Percentiles rank a stretch among this genome's conserved stretches.
Conservation (phyloP, 1,284 basidiomycete species). For the Erythrobasidium hasegawianum region DNA sequence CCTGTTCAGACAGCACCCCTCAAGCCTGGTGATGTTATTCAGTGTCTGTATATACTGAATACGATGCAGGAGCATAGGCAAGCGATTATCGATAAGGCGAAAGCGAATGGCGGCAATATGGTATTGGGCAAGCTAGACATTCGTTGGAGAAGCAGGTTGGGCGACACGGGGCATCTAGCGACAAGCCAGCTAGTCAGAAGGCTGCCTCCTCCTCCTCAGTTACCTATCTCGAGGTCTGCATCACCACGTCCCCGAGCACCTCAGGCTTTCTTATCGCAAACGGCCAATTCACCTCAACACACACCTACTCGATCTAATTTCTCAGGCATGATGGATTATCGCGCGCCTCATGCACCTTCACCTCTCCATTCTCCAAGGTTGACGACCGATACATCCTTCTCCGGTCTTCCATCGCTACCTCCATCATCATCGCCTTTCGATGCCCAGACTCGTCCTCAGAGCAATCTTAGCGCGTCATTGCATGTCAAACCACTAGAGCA, state of each 20-base stretch:
- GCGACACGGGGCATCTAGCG: slow-evolving; percentile 42
- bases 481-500: not conserved
- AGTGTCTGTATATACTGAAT: slow-evolving; percentile 44
- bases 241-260: not conserved
- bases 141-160: slow-evolving; percentile 44
- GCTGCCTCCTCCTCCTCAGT: slow-evolving; percentile 19
- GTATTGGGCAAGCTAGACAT: slow-evolving; percentile 45
- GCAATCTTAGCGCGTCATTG: not conserved
- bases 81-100: slow-evolving; percentile 15
- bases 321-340: not conserved
- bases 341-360: not conserved
- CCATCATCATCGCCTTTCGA: slow-evolving; percentile 1
- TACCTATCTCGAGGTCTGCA: not conserved
- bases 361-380: slow-evolving; percentile 10
- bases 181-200: slow-evolving; percentile 37
- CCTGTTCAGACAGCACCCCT: slow-evolving; percentile 33
- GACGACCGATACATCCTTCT: not conserved
- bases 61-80: not conserved
- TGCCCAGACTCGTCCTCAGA: slow-evolving; percentile 5
- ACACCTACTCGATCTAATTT: not conserved
- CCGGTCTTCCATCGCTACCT: not conserved
- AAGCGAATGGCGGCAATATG: slow-evolving; percentile 9
- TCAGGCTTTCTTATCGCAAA: not conserved
- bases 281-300: slow-evolving; percentile 4
- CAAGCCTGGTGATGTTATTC: slow-evolving; percentile 43